Evolutionary conservation across 495 filamentous ascomycete species (phyloP), one percentile per base, ranked within the genome.

Genomic region (Penicillium crystallinum): DNA sequence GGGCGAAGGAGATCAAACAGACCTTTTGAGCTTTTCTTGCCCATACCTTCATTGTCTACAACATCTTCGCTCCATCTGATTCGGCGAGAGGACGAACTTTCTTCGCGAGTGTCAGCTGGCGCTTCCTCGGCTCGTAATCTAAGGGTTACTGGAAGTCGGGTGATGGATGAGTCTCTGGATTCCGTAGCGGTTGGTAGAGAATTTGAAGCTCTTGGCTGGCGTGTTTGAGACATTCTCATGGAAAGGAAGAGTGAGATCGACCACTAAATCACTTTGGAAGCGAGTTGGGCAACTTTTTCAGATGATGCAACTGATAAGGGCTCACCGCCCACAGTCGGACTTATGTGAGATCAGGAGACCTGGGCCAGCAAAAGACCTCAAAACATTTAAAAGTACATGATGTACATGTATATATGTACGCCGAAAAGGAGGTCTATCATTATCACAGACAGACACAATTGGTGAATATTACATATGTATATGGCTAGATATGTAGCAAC

Each of bases 1-100:
- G n/a, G n/a, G n/a, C n/a, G n/a, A 27, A 22, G 17, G 21, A 36
- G 8, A 45, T 8, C 21, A 11, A 14, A 60, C 61, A 35, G 64
- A 91, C 91, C 90, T 86, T 99, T 99, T 0, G 87, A 92, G 37
- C 81, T 88, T 73, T 97, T 99, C 70, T 85, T 87, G 5, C 91
- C 90, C 69, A 97, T 78, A 4, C 91, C 91, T 68, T 99, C 93
- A 61, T 99, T 99, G 72, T 99, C 91, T 6, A 99, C 74, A 6
- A 97, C 92, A 66, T 91, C 89, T 58, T 90, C 88, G 8, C 88
- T 90, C 93, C 93, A 99, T 71, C 85, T 80, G 40, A 98, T 91
- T 30, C 80, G 77, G 31, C 81, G 72, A 18, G 50, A 14, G 17
- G 64, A 38, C 7, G 56, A 55, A 11, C 51, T 43, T 23, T 65